Conservation (phyloP, 176 grass and related monocot species). For the Ananas comosus region DNA sequence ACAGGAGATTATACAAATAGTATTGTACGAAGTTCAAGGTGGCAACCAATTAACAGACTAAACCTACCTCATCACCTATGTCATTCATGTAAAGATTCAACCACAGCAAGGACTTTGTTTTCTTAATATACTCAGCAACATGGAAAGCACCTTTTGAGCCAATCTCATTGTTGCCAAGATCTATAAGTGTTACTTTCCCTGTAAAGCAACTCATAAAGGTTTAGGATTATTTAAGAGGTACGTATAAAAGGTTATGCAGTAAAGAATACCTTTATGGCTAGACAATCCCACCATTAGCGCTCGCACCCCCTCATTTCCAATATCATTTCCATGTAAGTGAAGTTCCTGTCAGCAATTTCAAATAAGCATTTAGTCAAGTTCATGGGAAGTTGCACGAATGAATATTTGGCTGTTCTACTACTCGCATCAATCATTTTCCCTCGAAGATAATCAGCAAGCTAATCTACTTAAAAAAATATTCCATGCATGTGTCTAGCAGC, state of each 20-base stretch:
- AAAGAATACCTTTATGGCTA: slow-evolving; percentile 58
- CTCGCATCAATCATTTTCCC: too few relatives aligned
- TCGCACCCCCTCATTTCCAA: slow-evolving; percentile 74
- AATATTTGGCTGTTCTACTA: slow-evolving; percentile 4
- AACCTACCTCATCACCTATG: slow-evolving; percentile 64
- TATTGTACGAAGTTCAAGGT: neutral
- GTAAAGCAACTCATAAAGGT: slow-evolving; percentile 12
- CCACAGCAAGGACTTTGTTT: slow-evolving; percentile 74
- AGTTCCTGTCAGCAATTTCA: slow-evolving; percentile 50
- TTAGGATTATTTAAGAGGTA: neutral
- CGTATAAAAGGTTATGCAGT: neutral
- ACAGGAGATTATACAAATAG: neutral
- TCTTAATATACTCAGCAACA: slow-evolving; percentile 70
- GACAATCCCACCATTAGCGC: slow-evolving; percentile 57
- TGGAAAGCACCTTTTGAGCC: slow-evolving; percentile 57
- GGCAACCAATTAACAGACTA: neutral
- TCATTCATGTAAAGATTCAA: slow-evolving; percentile 98
- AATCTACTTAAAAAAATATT: too few relatives aligned
- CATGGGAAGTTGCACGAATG: neutral
- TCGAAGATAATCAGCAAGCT: too few relatives aligned
- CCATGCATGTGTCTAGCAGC: too few relatives aligned
- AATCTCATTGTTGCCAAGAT: slow-evolving; percentile 97
- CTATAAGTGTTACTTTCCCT: slow-evolving; percentile 76
- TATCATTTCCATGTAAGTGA: slow-evolving; percentile 91
- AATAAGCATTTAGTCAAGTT: neutral